Evolutionary conservation across 345 rosid species (phyloP).

Genomic region (Eucalyptus sideroxylon): DNA sequence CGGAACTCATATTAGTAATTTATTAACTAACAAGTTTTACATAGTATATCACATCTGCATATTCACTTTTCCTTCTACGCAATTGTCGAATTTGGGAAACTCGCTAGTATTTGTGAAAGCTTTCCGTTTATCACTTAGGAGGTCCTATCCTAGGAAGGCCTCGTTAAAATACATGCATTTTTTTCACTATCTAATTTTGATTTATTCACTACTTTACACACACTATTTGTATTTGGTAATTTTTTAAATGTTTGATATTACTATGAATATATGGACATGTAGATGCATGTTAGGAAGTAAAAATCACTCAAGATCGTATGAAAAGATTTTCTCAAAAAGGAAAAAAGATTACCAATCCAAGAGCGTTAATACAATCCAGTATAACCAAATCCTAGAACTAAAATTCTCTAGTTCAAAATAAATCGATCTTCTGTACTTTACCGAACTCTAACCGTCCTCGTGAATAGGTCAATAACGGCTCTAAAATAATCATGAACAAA

Average conservation of each 20-base stretch:
- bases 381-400: background rate
- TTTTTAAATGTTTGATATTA: background rate
- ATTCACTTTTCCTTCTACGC: background rate
- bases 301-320: background rate
- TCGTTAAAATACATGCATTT: background rate
- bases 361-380: background rate
- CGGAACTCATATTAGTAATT: background rate
- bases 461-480: background rate
- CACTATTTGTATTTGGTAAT: background rate
- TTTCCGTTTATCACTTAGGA: background rate
- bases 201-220: background rate
- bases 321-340: background rate
- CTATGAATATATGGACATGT: background rate
- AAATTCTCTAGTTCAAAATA: background rate
- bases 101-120: background rate
- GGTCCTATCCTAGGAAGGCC: background rate
- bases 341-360: background rate
- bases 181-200: background rate
- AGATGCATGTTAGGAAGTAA: background rate
- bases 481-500: background rate
- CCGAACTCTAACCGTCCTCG: rapidly evolving
- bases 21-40: background rate
- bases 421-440: background rate
- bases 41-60: background rate
- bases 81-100: background rate